Base-by-base conservation (phyloP, 306 rosid genomes). In the Glycine tomentella region DNA sequence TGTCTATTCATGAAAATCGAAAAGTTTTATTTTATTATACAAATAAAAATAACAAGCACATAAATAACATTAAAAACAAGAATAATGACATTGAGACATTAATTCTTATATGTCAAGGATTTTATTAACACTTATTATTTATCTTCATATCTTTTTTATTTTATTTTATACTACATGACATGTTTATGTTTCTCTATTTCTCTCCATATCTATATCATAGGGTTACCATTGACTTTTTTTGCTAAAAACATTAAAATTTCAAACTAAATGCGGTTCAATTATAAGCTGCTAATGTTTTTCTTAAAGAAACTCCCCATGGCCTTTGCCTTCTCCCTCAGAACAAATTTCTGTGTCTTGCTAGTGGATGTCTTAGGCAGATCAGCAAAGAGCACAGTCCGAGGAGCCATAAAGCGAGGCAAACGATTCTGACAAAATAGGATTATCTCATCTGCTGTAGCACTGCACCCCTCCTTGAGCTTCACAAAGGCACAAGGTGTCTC, bases 401-500 rank as follows among this genome's bases (percentile, higher is more conserved):
- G 98, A 86, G 91, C 90, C 97, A 92, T 95, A 75, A 80, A 92
- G 45, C 36, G 93, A 6, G 99, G 97, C 75, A 95, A 83, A 8
- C 72, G 90, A 33, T 81, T 76, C 75, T 58, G 76, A 72, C 95
- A 93, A 9, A 86, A 93, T 9, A 84, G 76, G n/a, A 91, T 91
- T 3, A 95, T 87, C 84, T 92, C 97, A 63, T 88, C 87, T 48
- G 65, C 86, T 15, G 79, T 83, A 3, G 87, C 87, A 69, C 42
- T 84, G 31, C 8, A 51, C 0, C 91, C 97, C n/a, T 90, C 93
- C 85, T 92, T 95, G 62, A 95, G 45, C 85, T 89, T 95, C 79
- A 92, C 95, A 77, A 92, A 95, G n/a, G 98, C 98, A 82, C 95
- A 92, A 4, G 96, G 92, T 12, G 94, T 90, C 89, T 94, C 98